phyloP scores from a whole-genome alignment of 2,329 filamentous ascomycete genomes.

The Nemania sp. region DNA sequence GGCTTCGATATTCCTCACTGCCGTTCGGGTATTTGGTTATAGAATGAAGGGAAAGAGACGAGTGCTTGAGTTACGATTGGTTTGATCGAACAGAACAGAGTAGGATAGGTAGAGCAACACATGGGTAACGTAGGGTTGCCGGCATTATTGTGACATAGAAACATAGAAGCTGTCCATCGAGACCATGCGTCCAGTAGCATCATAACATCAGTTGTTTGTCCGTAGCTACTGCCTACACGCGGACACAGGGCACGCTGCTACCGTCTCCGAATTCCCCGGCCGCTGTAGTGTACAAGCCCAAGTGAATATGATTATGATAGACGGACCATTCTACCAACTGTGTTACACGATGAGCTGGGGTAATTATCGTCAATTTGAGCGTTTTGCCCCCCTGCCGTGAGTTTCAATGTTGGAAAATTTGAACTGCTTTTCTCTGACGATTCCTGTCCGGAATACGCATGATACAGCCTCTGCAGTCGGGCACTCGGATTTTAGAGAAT shows the following conservation, averaged over 20 bases:
- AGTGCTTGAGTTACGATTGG: background rate
- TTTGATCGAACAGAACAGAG: slow-evolving; percentile 1
- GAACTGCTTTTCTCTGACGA: background rate
- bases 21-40: slow-evolving; percentile 9
- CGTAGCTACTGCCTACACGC: slow-evolving; percentile 15
- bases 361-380: slow-evolving; percentile 10
- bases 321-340: slow-evolving; percentile 4
- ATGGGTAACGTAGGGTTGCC: background rate
- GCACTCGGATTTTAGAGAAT: background rate
- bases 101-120: background rate
- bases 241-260: slow-evolving; percentile 2
- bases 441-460: background rate
- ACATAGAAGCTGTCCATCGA: slow-evolving; percentile 4
- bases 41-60: background rate
- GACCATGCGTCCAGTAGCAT: slow-evolving; percentile 7
- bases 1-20: background rate
- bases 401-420: slow-evolving; percentile 2
- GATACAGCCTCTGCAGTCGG: background rate
- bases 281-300: background rate
- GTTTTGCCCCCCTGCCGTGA: background rate
- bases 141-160: slow-evolving; percentile 16
- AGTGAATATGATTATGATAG: background rate
- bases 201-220: slow-evolving; percentile 19
- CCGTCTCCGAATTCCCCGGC: slow-evolving; percentile 11
- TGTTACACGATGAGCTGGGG: slow-evolving; percentile 13